Evolutionary conservation across 441 rosid genomes (phyloP).

Genomic region (Aquilaria agallochum): DNA sequence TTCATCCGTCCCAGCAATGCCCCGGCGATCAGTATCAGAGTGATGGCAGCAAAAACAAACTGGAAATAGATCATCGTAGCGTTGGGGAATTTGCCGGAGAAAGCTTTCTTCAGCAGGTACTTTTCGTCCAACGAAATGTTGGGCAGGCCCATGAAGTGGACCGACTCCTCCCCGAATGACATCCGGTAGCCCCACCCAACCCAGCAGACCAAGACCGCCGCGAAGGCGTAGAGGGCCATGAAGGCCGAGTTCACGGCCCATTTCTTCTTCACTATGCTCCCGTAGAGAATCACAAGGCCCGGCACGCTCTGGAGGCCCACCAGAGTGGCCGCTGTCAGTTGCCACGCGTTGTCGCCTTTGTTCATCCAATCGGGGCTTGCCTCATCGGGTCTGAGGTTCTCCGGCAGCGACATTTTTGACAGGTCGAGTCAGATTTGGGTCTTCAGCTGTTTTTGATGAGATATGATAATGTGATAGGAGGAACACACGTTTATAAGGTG

Average conservation of each 20-base stretch:
- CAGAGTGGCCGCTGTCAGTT: conserved; percentile 56
- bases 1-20: conserved; percentile 69
- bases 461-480: too few species aligned
- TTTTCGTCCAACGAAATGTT: conserved; percentile 27
- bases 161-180: conserved; percentile 34
- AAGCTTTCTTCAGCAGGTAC: conserved; percentile 13
- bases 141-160: conserved; percentile 37
- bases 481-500: too few species aligned
- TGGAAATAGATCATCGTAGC: conserved; percentile 59
- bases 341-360: conserved; percentile 69
- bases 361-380: conserved; percentile 44
- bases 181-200: conserved; percentile 61
- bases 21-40: conserved; percentile 50
- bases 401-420: conserved; percentile 20
- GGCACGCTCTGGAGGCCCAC: conserved; percentile 67
- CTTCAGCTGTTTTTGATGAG: too few species aligned
- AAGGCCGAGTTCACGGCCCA: conserved; percentile 75
- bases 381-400: conserved; percentile 29
- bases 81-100: conserved; percentile 25
- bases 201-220: conserved; percentile 57
- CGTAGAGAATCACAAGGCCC: conserved; percentile 58
- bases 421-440: background rate
- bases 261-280: conserved; percentile 65
- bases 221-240: conserved; percentile 74
- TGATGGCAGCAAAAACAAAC: conserved; percentile 55